Conservation (phyloP, 1,284 basidiomycete species). For the Marasmius tenuissimus region DNA sequence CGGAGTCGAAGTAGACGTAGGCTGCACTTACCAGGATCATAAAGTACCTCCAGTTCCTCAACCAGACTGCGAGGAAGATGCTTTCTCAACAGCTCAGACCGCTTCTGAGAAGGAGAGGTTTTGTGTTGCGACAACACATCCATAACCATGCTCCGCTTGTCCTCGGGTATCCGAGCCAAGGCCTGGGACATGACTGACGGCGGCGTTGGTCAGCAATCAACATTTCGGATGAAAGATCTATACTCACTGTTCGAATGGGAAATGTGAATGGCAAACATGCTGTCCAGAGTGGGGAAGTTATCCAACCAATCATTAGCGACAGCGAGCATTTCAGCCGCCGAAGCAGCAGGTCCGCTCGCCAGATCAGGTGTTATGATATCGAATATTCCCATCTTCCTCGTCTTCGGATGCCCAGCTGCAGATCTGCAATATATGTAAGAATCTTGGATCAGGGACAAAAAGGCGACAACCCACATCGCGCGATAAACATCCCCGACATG, state of each 20-base stretch:
- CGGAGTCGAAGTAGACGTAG: background rate
- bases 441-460: background rate
- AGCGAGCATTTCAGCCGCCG: constrained; percentile 69
- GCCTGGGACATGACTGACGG: constrained; percentile 65
- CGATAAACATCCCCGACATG: constrained; percentile 77
- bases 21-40: constrained; percentile 52
- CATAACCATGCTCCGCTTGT: constrained; percentile 49
- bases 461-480: constrained; percentile 47
- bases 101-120: constrained; percentile 65
- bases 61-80: constrained; percentile 60
- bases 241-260: constrained; percentile 71
- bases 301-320: constrained; percentile 66
- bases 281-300: constrained; percentile 65
- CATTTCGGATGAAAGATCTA: background rate
- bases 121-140: constrained; percentile 67
- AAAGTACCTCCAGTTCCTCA: constrained; percentile 71
- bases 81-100: constrained; percentile 63
- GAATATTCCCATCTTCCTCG: constrained; percentile 71
- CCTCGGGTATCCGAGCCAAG: constrained; percentile 57
- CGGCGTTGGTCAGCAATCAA: background rate
- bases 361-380: constrained; percentile 79
- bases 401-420: constrained; percentile 69
- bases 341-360: constrained; percentile 56
- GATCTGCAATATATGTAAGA: constrained; percentile 35
- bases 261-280: constrained; percentile 69